Percentiles rank a stretch among this genome's conserved stretches.
phyloP scores from a whole-genome alignment of 768 basidiomycete genomes.

The Lactarius sanguifluus region DNA sequence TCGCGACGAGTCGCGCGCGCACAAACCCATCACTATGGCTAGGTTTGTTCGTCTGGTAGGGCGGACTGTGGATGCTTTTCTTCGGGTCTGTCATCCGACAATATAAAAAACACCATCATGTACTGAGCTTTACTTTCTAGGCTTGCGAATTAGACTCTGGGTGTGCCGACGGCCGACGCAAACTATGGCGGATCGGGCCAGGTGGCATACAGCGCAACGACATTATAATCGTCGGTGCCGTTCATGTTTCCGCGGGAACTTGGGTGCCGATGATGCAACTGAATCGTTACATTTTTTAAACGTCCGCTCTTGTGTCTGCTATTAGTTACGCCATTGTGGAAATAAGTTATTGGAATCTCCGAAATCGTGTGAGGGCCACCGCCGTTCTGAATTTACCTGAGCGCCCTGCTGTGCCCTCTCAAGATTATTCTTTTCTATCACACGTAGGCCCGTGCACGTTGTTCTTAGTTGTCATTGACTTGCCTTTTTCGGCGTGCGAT shows the following conservation, averaged over 20 bases:
- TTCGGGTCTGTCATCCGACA: background rate
- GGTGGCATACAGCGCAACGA: background rate
- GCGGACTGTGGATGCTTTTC: background rate
- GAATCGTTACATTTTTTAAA: background rate
- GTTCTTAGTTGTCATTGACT: no score
- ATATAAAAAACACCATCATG: background rate
- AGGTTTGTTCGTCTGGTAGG: background rate
- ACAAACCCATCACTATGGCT: background rate
- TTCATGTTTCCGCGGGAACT: background rate
- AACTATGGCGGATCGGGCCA: background rate
- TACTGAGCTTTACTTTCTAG: background rate
- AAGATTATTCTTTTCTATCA: background rate
- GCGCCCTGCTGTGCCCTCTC: background rate
- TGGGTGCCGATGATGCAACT: background rate
- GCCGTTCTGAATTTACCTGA: background rate
- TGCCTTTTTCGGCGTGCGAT: no score
- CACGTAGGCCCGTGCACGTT: background rate
- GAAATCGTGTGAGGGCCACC: background rate
- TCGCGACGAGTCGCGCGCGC: background rate
- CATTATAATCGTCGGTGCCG: background rate
- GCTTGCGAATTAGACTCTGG: background rate
- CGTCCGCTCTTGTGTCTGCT: background rate
- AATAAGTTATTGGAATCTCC: background rate
- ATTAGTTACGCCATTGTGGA: background rate
- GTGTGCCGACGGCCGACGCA: no score